Conservation (phyloP, 2,329 filamentous ascomycete genomes). For the Domatiomyces globalis region DNA sequence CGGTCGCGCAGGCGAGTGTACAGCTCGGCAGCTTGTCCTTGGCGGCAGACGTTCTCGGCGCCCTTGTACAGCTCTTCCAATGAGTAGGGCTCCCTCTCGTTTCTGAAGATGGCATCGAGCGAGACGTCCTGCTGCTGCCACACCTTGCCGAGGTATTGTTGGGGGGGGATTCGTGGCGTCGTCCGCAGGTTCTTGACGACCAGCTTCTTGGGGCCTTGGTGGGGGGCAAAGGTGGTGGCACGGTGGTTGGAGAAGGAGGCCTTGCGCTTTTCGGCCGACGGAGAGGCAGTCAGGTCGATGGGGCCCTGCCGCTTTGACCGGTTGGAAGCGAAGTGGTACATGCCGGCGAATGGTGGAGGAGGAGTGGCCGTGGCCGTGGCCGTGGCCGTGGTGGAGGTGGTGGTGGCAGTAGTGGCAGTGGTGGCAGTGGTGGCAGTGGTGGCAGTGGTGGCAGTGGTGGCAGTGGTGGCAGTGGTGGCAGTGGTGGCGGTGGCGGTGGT, state of each 20-base stretch:
- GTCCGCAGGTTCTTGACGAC: conserved; percentile 84
- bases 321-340: conserved; percentile 39
- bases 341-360: conserved; percentile 29
- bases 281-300: conserved; percentile 35
- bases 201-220: conserved; percentile 66
- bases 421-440: too few relatives aligned
- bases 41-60: conserved; percentile 80
- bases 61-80: conserved; percentile 79
- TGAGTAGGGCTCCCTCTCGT: conserved; percentile 51
- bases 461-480: too few relatives aligned
- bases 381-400: neutral
- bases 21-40: conserved; percentile 55
- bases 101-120: conserved; percentile 57
- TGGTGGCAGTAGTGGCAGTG: neutral
- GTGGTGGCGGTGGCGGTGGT: too few relatives aligned
- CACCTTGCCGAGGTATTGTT: conserved; percentile 63
- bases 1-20: conserved; percentile 51
- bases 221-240: conserved; percentile 50
- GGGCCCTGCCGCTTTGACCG: conserved; percentile 25
- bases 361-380: neutral
- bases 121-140: conserved; percentile 62
- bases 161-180: conserved; percentile 49
- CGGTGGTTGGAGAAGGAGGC: conserved; percentile 19
- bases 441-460: too few relatives aligned
- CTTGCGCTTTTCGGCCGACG: conserved; percentile 22